Percentiles rank a stretch among this genome's conserved stretches.
Evolutionary conservation across 2,329 filamentous ascomycete genomes (phyloP).

Genomic region (Arthrobotrys megalospora): DNA sequence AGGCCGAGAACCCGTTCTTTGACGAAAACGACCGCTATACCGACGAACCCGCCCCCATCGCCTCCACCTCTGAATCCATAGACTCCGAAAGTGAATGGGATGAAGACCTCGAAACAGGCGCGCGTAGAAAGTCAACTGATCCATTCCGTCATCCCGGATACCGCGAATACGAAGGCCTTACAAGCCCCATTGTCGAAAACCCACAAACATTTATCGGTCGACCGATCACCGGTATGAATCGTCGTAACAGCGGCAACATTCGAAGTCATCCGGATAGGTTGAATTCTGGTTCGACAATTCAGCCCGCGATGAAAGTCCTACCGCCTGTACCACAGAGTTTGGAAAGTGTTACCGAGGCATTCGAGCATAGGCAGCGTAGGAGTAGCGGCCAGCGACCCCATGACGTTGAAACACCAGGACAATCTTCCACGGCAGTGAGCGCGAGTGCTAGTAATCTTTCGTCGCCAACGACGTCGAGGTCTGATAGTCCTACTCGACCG

Average conservation of each 20-base stretch:
- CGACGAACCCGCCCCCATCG: slow-evolving; percentile 69
- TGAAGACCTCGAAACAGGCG: slow-evolving; percentile 66
- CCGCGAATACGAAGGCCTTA: slow-evolving; percentile 53
- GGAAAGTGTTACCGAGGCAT: slow-evolving; percentile 38
- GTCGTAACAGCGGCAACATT: slow-evolving; percentile 43
- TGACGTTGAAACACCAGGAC: slow-evolving; percentile 9
- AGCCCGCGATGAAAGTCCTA: slow-evolving; percentile 35
- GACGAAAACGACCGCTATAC: slow-evolving; percentile 66
- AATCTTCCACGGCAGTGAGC: slow-evolving; percentile 47
- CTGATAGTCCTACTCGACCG: slow-evolving; percentile 48
- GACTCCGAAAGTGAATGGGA: slow-evolving; percentile 69
- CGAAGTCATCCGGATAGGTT: slow-evolving; percentile 55
- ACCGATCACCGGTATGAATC: slow-evolving; percentile 54
- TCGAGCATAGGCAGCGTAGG: slow-evolving; percentile 26
- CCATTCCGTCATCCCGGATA: slow-evolving; percentile 46
- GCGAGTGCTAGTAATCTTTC: slow-evolving; percentile 44
- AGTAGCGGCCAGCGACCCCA: background rate
- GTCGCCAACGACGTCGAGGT: slow-evolving; percentile 53
- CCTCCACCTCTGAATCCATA: slow-evolving; percentile 70
- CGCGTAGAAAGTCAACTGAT: slow-evolving; percentile 50
- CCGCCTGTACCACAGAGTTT: slow-evolving; percentile 33
- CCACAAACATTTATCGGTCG: slow-evolving; percentile 37
- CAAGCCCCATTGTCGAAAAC: slow-evolving; percentile 29
- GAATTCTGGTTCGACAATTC: background rate
- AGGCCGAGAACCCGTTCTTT: slow-evolving; percentile 71